These are phyloP conservation scores for Camillea tinctor DNA, from an alignment of 2,329 filamentous ascomycete genomes.

Conservation along the genomic window DNA sequence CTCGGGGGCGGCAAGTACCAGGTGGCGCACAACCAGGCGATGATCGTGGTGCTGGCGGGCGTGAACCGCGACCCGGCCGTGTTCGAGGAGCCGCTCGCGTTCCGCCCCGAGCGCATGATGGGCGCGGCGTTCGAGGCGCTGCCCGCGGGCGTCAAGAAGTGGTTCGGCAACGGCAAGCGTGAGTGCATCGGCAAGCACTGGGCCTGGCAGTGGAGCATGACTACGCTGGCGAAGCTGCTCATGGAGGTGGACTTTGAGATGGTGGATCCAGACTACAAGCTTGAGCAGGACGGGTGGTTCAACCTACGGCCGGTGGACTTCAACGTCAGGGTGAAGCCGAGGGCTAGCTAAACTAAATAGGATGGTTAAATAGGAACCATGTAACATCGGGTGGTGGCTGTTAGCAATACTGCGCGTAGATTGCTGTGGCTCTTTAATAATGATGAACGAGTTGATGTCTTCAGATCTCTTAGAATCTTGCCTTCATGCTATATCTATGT, in stretches of 20 bases:
- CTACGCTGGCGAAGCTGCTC: slow-evolving; percentile 43
- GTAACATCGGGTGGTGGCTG: background rate
- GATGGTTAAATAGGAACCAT: too few relatives aligned
- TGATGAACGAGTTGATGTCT: background rate
- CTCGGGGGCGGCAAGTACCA: slow-evolving; percentile 49
- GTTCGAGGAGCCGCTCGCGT: slow-evolving; percentile 46
- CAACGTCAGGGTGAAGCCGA: slow-evolving; percentile 41
- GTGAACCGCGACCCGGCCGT: slow-evolving; percentile 49
- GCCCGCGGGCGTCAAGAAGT: slow-evolving; percentile 46
- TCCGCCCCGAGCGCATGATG: slow-evolving; percentile 50
- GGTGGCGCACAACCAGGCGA: slow-evolving; percentile 46
- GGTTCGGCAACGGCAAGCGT: slow-evolving; percentile 52
- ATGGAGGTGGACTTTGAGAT: slow-evolving; percentile 46
- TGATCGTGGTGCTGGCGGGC: slow-evolving; percentile 50
- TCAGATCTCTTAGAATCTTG: background rate
- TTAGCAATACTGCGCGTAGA: background rate
- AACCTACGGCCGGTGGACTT: slow-evolving; percentile 50
- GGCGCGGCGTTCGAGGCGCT: slow-evolving; percentile 43
- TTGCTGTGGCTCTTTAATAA: background rate
- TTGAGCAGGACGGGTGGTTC: slow-evolving; percentile 52
- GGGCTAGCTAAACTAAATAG: slow-evolving; percentile 16
- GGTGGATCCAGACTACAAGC: slow-evolving; percentile 38
- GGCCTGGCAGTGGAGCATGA: slow-evolving; percentile 46
- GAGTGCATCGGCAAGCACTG: slow-evolving; percentile 52
- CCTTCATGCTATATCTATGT: background rate